Evolutionary conservation across 106 monocot genomes (phyloP).

Genomic region (Phalaenopsis equestris): DNA sequence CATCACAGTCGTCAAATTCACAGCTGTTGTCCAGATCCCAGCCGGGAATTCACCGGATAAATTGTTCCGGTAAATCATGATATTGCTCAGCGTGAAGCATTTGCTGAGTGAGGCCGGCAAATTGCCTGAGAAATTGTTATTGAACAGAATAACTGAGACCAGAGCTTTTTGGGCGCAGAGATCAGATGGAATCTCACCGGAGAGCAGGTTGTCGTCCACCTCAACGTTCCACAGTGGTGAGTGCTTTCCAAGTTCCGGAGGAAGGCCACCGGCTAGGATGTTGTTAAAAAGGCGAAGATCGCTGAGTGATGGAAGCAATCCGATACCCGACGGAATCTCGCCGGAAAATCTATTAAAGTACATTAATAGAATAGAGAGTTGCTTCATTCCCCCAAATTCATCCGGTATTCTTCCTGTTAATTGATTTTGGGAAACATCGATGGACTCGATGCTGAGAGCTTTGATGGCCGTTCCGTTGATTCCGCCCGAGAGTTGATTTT

Average conservation of each 20-base stretch:
- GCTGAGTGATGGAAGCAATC: slow-evolving; percentile 23
- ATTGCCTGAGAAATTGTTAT: slow-evolving; percentile 52
- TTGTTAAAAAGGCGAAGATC: slow-evolving; percentile 32
- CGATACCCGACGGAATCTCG: slow-evolving; percentile 36
- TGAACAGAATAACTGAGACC: slow-evolving; percentile 22
- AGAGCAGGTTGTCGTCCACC: slow-evolving; percentile 32
- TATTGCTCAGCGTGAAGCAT: slow-evolving; percentile 28
- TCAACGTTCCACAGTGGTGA: slow-evolving; percentile 41
- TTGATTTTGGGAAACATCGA: slow-evolving; percentile 48
- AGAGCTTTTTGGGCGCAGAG: slow-evolving; percentile 31
- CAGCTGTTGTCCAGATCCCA: slow-evolving; percentile 43
- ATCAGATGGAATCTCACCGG: slow-evolving; percentile 25
- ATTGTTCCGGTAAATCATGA: slow-evolving; percentile 36
- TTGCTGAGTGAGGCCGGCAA: slow-evolving; percentile 47
- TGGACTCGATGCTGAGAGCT: slow-evolving; percentile 15
- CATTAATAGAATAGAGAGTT: slow-evolving; percentile 24
- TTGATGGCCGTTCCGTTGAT: slow-evolving; percentile 17
- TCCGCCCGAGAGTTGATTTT: slow-evolving; percentile 25
- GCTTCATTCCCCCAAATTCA: slow-evolving; percentile 25
- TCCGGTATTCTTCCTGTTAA: slow-evolving; percentile 40
- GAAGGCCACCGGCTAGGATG: slow-evolving; percentile 29
- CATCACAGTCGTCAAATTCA: slow-evolving; percentile 23
- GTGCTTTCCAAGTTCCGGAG: slow-evolving; percentile 41
- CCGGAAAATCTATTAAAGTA: slow-evolving; percentile 36
- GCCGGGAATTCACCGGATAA: slow-evolving; percentile 50